Percentiles rank a stretch among this genome's conserved stretches.
These are phyloP conservation scores for Suillus lakei DNA, from an alignment of 768 basidiomycete species.

Conservation along the genomic window DNA sequence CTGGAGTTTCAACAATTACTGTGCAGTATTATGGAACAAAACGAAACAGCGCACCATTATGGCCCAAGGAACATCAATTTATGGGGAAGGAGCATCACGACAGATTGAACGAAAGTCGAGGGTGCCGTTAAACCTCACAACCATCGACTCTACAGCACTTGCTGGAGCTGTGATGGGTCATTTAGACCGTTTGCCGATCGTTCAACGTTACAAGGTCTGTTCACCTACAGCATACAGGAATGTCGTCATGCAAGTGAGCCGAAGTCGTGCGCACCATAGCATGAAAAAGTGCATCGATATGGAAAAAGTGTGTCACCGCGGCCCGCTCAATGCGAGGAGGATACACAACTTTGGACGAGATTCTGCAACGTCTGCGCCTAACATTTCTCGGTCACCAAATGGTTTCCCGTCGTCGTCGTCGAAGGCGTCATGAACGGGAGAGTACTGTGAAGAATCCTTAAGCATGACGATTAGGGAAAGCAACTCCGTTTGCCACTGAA, in stretches of 20 bases:
- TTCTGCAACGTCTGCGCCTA: neutral
- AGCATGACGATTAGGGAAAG: neutral
- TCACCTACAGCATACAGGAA: conserved; percentile 3
- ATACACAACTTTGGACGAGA: neutral
- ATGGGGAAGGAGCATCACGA: conserved; percentile 11
- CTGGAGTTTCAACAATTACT: neutral
- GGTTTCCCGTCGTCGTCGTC: neutral
- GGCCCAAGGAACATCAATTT: conserved; percentile 18
- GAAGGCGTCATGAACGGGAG: too few species aligned
- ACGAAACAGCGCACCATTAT: neutral
- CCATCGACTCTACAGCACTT: conserved; percentile 13
- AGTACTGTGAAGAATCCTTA: conserved; percentile 1
- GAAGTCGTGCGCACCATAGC: conserved; percentile 12
- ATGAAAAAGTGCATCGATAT: conserved; percentile 9
- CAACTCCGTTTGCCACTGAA: neutral
- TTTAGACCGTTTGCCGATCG: too few species aligned
- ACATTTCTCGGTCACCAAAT: neutral
- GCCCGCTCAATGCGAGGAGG: too few species aligned
- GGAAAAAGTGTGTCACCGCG: too few species aligned
- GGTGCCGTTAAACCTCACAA: conserved; percentile 9
- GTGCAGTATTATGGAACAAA: neutral
- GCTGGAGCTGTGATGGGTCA: conserved; percentile 8
- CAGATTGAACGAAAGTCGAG: conserved; percentile 13
- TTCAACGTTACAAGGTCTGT: neutral
- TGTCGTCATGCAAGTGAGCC: neutral